These are phyloP conservation scores for Xanthoparmelia taractica DNA, from an alignment of 495 filamentous ascomycete species.

Conservation along the genomic window DNA sequence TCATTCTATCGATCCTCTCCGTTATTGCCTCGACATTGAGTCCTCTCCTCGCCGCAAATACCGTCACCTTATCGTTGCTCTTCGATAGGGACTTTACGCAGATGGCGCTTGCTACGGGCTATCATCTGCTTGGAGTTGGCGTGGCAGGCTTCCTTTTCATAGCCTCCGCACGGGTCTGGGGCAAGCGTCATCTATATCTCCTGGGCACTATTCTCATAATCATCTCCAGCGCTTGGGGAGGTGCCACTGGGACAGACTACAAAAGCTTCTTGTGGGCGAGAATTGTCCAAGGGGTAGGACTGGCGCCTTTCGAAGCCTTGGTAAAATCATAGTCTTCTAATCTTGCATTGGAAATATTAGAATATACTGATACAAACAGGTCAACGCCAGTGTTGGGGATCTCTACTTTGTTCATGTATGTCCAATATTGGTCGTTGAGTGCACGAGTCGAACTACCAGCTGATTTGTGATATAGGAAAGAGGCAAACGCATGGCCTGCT, in stretches of 20 bases:
- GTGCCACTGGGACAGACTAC: slow-evolving; percentile 57
- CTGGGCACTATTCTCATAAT: slow-evolving; percentile 70
- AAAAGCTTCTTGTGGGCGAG: slow-evolving; percentile 66
- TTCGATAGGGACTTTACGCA: slow-evolving; percentile 56
- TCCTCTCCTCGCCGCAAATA: slow-evolving; percentile 82
- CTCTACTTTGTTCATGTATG: slow-evolving; percentile 70
- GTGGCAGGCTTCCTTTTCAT: slow-evolving; percentile 76
- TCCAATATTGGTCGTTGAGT: slow-evolving; percentile 1
- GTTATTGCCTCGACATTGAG: slow-evolving; percentile 74
- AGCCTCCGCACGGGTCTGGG: slow-evolving; percentile 82
- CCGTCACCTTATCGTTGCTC: slow-evolving; percentile 56
- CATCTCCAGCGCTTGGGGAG: slow-evolving; percentile 67
- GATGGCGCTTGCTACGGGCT: slow-evolving; percentile 78
- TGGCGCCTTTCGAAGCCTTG: slow-evolving; percentile 68
- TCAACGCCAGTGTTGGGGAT: slow-evolving; percentile 72
- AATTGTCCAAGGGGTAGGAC: slow-evolving; percentile 65
- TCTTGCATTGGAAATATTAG: no score
- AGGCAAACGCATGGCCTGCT: slow-evolving; percentile 82
- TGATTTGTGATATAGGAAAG: slow-evolving; percentile 48
- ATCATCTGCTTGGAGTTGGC: slow-evolving; percentile 76
- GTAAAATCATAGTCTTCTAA: no score
- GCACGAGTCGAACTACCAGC: not conserved
- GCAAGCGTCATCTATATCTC: slow-evolving; percentile 81
- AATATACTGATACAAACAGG: no score
- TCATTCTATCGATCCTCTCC: slow-evolving; percentile 67